These are phyloP conservation scores for Pleurotus citrinopileatus DNA, from an alignment of 768 basidiomycete species.

Conservation along the genomic window DNA sequence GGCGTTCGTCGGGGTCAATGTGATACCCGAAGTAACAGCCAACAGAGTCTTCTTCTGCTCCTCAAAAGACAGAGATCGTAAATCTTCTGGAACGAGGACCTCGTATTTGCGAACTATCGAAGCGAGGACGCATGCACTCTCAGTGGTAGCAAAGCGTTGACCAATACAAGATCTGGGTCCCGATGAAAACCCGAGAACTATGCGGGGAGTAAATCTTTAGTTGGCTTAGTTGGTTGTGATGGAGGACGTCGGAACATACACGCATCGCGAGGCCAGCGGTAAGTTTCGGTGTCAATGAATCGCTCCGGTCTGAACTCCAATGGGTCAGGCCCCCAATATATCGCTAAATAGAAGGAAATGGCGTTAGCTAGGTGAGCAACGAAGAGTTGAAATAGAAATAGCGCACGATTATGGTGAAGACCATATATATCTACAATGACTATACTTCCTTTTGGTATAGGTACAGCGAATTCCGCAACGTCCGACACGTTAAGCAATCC, in stretches of 20 bases:
- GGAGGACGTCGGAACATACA: conserved; percentile 27
- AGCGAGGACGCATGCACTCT: conserved; percentile 40
- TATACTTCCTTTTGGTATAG: conserved; percentile 35
- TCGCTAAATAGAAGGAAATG: conserved; percentile 25
- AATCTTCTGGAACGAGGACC: conserved; percentile 34
- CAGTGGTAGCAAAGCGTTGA: conserved; percentile 43
- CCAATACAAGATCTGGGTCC: conserved; percentile 49
- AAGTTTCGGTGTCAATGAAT: conserved; percentile 46
- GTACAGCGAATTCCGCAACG: conserved; percentile 28
- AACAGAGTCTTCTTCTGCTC: conserved; percentile 4
- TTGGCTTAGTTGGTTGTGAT: background rate
- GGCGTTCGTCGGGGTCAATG: conserved; percentile 4
- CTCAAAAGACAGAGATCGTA: conserved; percentile 1
- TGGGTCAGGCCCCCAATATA: conserved; percentile 47
- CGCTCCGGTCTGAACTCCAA: conserved; percentile 45
- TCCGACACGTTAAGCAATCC: conserved; percentile 25
- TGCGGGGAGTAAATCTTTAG: background rate
- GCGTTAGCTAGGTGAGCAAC: background rate
- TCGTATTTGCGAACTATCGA: conserved; percentile 39
- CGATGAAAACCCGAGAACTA: conserved; percentile 40
- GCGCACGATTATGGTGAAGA: conserved; percentile 44
- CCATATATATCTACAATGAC: conserved; percentile 39
- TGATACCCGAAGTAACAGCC: background rate
- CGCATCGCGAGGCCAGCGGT: conserved; percentile 51
- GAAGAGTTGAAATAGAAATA: background rate